Base-by-base conservation (phyloP, 2,329 filamentous ascomycete genomes). In the Botrytis deweyae region DNA sequence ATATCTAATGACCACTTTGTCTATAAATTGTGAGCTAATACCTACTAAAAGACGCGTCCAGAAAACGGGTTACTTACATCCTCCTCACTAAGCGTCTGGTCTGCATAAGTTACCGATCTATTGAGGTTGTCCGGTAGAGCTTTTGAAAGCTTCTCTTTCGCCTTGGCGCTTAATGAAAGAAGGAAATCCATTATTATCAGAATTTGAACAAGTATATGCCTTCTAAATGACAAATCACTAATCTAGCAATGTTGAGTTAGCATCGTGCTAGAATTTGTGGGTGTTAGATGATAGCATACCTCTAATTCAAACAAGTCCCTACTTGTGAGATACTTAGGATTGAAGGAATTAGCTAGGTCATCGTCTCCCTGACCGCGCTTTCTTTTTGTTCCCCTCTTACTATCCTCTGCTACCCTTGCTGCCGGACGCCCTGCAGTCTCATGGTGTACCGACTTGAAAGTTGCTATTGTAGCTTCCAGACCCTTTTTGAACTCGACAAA, bases 321-420 rank as follows among this genome's bases (percentile, higher is more conserved):
- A 82, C 95, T 98, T n/a, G 96, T 99, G 29, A 99, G 88, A 81
- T 99, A 99, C 81, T 98, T 99, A 1, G 97, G 95, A 79, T 99
- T 99, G 84, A 97, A 98, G 38, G 89, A 91, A 80, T 90, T 92
- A 38, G 90, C 87, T 69, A 91, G 84, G 75, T 91, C 90, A 72
- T 89, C 88, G 12, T 89, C 88, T 42, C 84, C 83, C 61, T 86
- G 87, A 18, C 88, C 86, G 62, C 88, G 86, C 82, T 95, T 97
- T 73, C 93, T 89, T 83, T 95, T 97, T 44, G 82, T 83, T 8
- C 88, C 89, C 76, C 88, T 88, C 76, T 89, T 90, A 65, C 86
- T 84, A 70, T 94, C 93, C 61, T 91, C 90, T 3, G 85, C 81
- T 10, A 86, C 83, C 76, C 88, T 91, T n/a, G 84, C 83, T 55